These are phyloP conservation scores for Plantago elongata DNA, from an alignment of 257 asterid species.

Conservation along the genomic window DNA sequence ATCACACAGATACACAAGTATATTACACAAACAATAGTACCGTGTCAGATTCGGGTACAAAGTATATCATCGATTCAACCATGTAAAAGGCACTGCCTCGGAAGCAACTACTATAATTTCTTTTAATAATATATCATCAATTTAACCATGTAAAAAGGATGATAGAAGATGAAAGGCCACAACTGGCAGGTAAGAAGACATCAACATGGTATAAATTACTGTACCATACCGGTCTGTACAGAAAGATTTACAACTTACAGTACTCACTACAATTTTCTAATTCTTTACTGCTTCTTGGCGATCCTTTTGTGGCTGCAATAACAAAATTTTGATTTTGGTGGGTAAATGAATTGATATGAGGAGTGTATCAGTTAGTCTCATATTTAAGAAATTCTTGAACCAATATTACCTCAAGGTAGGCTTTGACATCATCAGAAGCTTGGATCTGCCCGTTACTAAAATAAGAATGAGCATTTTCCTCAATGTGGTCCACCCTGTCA, in stretches of 20 bases:
- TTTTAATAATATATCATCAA: neutral
- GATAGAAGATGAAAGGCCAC: too few species aligned
- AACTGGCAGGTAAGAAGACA: too few species aligned
- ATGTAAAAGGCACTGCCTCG: neutral
- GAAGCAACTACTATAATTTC: neutral
- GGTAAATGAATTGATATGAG: neutral
- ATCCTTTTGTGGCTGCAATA: slow-evolving; percentile 31
- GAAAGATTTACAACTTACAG: neutral
- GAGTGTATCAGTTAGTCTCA: neutral
- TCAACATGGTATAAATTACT: too few species aligned
- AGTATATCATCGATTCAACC: neutral
- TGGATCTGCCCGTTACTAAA: slow-evolving; percentile 58
- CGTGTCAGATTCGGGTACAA: neutral
- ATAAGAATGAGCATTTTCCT: slow-evolving; percentile 74
- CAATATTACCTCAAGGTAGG: slow-evolving; percentile 53
- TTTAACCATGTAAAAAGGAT: neutral
- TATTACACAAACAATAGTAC: neutral
- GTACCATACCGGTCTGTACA: too few species aligned
- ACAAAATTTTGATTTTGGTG: neutral
- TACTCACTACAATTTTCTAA: slow-evolving; percentile 19
- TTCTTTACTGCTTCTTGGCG: slow-evolving; percentile 24
- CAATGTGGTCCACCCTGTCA: slow-evolving; percentile 79
- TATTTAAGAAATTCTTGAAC: neutral
- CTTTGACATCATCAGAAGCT: slow-evolving; percentile 56
- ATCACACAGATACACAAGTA: slow-evolving; percentile 1